Base-by-base conservation (phyloP, 2,329 filamentous ascomycete genomes). In the Aaosphaeria arxii region DNA sequence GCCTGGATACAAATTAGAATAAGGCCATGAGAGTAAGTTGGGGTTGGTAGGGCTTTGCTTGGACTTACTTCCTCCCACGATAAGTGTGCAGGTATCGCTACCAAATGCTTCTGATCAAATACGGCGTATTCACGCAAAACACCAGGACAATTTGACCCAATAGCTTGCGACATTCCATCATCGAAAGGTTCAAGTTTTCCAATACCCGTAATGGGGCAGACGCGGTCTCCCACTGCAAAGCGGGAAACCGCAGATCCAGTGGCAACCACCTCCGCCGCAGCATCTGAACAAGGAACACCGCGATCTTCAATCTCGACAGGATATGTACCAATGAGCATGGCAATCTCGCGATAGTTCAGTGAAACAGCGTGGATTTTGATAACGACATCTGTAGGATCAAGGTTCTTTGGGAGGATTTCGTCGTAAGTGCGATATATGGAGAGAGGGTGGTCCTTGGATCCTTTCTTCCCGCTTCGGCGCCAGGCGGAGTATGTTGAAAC, bases 281-380 rank as follows among this genome's bases (percentile, higher is more conserved):
- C 30, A 13, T 51, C 49, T 17, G 7, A 30, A 9, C 30, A 33
- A 5, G 42, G 30, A 13, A 49, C 42, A 7, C 46, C 46, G 9
- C 31, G 5, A 4, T 39, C 5, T 7, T 7, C 30, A 4, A 42
- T 32, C 7, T 11, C 13, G 11, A 11, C 40, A 29, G 46, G 46
- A 30, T 48, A 43, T 9, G 11, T 42, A 4, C 50, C 52, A 43
- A 31, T 7, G 7, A 51, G 11, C 28, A 51, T 53, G 13, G 41
- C 44, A 29, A 45, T 35, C 38, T 53, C 51, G 32, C 51, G 43
- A 44, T 42, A 53, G 40, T 54, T 54, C 17, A 54, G 51, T 11
- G 49, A 45, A 9, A 54, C 44, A 35, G 51, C 49, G 35, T 44
- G 49, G 44, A 54, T 40, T n/a, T 32, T 33, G 44, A 49, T 40